These are phyloP conservation scores for Lecanosticta acicola DNA, from an alignment of 2,329 filamentous ascomycete genomes.

Conservation along the genomic window DNA sequence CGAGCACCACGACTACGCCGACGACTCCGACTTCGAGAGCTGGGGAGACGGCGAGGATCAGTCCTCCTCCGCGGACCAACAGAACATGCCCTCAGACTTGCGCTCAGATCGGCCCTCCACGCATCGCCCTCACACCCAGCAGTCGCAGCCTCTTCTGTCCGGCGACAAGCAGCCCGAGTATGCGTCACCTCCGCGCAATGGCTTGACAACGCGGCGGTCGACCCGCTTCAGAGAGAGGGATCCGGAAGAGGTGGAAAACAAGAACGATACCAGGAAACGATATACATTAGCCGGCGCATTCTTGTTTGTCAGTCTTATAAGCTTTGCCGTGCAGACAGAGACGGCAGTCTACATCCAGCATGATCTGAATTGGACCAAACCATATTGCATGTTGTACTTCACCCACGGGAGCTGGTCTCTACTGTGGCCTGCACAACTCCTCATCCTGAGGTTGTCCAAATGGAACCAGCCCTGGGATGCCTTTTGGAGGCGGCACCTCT, in stretches of 20 bases:
- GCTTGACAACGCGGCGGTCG: constrained; percentile 51
- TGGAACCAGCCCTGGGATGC: constrained; percentile 70
- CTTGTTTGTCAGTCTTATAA: constrained; percentile 72
- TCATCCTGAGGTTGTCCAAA: constrained; percentile 74
- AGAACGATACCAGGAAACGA: constrained; percentile 65
- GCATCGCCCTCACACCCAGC: constrained; percentile 17
- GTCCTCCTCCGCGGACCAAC: neutral
- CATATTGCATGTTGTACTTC: constrained; percentile 98
- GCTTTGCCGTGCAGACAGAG: constrained; percentile 92
- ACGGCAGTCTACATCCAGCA: constrained; percentile 93
- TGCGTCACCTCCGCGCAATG: constrained; percentile 35
- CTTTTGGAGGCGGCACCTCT: constrained; percentile 74
- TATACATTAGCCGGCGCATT: constrained; percentile 86
- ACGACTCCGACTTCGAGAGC: constrained; percentile 40
- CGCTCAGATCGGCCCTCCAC: constrained; percentile 29
- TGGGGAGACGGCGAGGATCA: constrained; percentile 39
- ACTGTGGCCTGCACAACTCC: constrained; percentile 79
- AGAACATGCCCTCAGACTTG: constrained; percentile 47
- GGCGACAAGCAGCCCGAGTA: constrained; percentile 37
- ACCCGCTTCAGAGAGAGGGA: constrained; percentile 69
- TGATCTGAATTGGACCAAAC: constrained; percentile 88
- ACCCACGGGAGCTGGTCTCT: constrained; percentile 92
- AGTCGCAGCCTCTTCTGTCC: constrained; percentile 50
- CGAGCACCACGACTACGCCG: constrained; percentile 18
- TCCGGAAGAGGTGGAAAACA: constrained; percentile 56